Evolutionary conservation across 305 asterid genomes (phyloP).

Genomic region (Fraxinus greggii): DNA sequence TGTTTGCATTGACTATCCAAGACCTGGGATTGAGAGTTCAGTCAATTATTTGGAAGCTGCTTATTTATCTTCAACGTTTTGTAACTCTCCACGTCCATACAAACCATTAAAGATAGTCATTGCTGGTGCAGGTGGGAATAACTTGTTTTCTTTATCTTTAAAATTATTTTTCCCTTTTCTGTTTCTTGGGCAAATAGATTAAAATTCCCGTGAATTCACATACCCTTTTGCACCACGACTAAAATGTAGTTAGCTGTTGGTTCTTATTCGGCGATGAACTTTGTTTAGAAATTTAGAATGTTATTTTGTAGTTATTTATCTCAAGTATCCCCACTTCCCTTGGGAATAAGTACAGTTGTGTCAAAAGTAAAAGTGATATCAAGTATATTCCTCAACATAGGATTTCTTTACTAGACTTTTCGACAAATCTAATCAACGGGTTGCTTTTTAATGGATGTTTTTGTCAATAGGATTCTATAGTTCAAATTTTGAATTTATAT

Average conservation of each 20-base stretch:
- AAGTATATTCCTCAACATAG: background rate
- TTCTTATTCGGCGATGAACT: background rate
- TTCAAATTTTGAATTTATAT: background rate
- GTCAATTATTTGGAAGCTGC: slow-evolving; percentile 88
- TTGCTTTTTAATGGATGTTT: background rate
- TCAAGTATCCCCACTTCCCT: background rate
- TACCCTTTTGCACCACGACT: background rate
- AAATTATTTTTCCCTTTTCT: background rate
- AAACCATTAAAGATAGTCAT: slow-evolving; percentile 83
- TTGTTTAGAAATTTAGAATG: background rate
- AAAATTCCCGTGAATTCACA: background rate
- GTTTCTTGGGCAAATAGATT: background rate
- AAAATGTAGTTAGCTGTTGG: background rate
- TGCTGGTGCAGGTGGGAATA: slow-evolving; percentile 85
- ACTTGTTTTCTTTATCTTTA: background rate
- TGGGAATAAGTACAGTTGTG: background rate
- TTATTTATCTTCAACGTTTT: slow-evolving; percentile 61
- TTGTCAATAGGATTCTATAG: background rate
- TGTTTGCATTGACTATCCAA: slow-evolving; percentile 87
- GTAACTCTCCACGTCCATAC: slow-evolving; percentile 61
- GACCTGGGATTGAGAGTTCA: slow-evolving; percentile 86
- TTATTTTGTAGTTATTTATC: background rate
- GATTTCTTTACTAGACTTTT: background rate
- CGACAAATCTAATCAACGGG: background rate
- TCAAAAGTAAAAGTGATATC: background rate